Evolutionary conservation across 2,329 filamentous ascomycete species (phyloP).

Genomic region (Colletotrichum orbiculare): DNA sequence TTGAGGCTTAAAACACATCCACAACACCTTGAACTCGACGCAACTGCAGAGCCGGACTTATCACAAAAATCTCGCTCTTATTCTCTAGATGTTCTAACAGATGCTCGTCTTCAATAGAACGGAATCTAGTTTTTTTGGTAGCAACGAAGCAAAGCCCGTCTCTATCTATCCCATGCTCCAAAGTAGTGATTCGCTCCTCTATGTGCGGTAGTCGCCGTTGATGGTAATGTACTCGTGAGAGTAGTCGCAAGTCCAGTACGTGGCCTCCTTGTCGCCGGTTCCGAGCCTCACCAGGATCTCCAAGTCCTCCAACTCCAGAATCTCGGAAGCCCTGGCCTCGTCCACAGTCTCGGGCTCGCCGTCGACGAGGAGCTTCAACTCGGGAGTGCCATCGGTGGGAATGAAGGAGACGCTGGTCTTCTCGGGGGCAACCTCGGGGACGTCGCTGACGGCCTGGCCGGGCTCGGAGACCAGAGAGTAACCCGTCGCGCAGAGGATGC

Average conservation of each 20-base stretch:
- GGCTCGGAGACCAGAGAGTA: slow-evolving; percentile 76
- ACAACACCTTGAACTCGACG: neutral
- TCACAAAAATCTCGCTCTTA: neutral
- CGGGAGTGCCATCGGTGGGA: slow-evolving; percentile 79
- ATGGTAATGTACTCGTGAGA: slow-evolving; percentile 83
- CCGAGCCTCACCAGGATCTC: slow-evolving; percentile 82
- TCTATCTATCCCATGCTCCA: neutral
- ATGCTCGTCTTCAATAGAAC: neutral
- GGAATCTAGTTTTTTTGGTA: neutral
- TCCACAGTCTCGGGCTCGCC: slow-evolving; percentile 85
- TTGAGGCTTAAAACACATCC: slow-evolving; percentile 1
- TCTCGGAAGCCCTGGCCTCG: slow-evolving; percentile 80
- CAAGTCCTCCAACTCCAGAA: slow-evolving; percentile 80
- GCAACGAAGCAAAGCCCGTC: neutral
- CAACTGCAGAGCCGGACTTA: neutral
- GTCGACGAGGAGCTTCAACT: slow-evolving; percentile 80
- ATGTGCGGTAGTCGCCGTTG: slow-evolving; percentile 75
- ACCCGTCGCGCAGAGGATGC: slow-evolving; percentile 93
- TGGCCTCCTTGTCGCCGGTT: slow-evolving; percentile 74
- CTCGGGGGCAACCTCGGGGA: slow-evolving; percentile 73
- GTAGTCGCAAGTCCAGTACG: slow-evolving; percentile 89
- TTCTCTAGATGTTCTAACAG: slow-evolving; percentile 10
- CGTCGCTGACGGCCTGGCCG: slow-evolving; percentile 66
- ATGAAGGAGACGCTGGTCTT: slow-evolving; percentile 83
- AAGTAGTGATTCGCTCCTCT: neutral